Conservation (phyloP, 208 protist species). For the Leishmania lainsoni region DNA sequence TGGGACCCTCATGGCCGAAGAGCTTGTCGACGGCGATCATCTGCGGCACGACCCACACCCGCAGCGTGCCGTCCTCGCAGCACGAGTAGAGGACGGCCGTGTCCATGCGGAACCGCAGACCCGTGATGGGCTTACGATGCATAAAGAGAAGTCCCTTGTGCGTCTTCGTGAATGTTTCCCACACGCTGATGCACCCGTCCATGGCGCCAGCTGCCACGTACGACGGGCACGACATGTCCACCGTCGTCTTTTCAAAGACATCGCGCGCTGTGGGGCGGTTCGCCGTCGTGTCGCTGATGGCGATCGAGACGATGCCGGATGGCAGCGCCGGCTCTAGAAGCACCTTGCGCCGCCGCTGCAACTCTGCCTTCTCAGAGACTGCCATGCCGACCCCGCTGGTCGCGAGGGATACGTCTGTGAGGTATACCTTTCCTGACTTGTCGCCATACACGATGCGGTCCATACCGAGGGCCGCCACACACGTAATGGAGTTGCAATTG, state of each 20-base stretch:
- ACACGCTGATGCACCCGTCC: constrained; percentile 85
- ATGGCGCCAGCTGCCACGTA: constrained; percentile 80
- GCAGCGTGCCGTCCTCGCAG: constrained; percentile 81
- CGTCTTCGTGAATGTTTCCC: constrained; percentile 63
- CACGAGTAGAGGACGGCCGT: constrained; percentile 72
- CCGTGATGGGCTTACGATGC: constrained; percentile 86
- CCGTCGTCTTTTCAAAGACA: constrained; percentile 82
- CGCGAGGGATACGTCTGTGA: constrained; percentile 45
- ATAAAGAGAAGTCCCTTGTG: constrained; percentile 83
- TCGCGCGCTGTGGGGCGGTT: constrained; percentile 61
- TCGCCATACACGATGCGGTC: constrained; percentile 82
- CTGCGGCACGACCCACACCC: constrained; percentile 87
- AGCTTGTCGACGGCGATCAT: constrained; percentile 88
- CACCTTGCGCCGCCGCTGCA: constrained; percentile 42
- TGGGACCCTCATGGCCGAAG: constrained; percentile 81
- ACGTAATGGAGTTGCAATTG: constrained; percentile 89
- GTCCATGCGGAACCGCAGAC: constrained; percentile 75
- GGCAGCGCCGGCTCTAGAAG: constrained; percentile 69
- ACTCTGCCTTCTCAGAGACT: constrained; percentile 9
- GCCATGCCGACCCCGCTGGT: constrained; percentile 18
- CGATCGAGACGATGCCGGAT: constrained; percentile 69
- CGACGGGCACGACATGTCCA: constrained; percentile 76
- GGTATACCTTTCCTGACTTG: constrained; percentile 85
- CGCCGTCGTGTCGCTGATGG: constrained; percentile 79
- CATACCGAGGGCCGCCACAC: constrained; percentile 62